phyloP scores from a whole-genome alignment of 1,284 basidiomycete species.

The Pholiota adiposa region DNA sequence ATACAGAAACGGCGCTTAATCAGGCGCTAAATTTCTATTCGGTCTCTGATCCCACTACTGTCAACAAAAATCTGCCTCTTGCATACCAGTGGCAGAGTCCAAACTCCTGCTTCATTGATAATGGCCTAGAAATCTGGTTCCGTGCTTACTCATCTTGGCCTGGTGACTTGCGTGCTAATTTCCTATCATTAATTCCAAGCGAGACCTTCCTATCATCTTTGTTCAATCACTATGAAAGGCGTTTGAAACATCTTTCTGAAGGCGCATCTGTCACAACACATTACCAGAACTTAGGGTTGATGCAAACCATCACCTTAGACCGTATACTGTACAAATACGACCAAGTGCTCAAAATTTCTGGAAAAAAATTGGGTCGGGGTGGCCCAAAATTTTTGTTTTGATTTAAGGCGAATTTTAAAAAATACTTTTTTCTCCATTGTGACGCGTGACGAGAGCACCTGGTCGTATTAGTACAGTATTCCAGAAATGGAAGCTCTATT shows the following conservation, averaged over 20 bases:
- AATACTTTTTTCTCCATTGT: no score
- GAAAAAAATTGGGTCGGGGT: no score
- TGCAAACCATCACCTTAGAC: neutral
- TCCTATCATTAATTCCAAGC: neutral
- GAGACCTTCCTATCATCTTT: neutral
- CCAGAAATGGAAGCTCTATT: conserved; percentile 3
- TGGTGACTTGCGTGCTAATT: neutral
- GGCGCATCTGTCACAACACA: neutral
- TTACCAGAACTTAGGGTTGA: neutral
- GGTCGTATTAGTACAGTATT: no score
- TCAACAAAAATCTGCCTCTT: neutral
- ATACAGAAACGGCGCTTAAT: conserved; percentile 2
- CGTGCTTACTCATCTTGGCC: neutral
- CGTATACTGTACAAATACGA: no score
- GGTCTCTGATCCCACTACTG: no score
- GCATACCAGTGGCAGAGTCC: conserved; percentile 4
- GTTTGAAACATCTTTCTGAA: neutral
- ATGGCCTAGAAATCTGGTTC: conserved; percentile 7
- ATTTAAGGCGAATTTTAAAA: no score
- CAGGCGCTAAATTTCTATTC: neutral
- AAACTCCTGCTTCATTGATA: conserved; percentile 11
- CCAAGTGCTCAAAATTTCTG: no score
- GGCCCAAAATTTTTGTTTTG: no score
- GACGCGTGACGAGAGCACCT: no score
- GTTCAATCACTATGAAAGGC: conserved; percentile 5